Evolutionary conservation across 1,139 yeast species (phyloP).

Genomic region (Pneumocystis murina): DNA sequence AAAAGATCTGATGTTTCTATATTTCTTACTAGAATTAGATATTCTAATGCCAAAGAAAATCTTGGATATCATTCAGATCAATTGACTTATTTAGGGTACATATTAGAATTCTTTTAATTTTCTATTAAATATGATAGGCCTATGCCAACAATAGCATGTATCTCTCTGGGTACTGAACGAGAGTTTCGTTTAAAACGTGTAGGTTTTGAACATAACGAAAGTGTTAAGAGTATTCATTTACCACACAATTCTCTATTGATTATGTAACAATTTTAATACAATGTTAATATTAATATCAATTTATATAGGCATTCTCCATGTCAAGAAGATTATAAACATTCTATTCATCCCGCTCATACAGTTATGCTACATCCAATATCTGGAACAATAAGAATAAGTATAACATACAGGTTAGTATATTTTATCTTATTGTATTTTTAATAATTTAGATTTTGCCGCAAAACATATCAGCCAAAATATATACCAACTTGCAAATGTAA

Average conservation of each 20-base stretch:
- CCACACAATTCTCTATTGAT: constrained; percentile 52
- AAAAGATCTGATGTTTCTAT: background rate
- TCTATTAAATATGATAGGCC: constrained; percentile 25
- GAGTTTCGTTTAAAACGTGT: constrained; percentile 32
- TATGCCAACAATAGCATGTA: constrained; percentile 45
- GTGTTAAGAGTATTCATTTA: constrained; percentile 34
- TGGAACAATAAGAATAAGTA: constrained; percentile 39
- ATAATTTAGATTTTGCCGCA: constrained; percentile 31
- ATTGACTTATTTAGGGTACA: constrained; percentile 42
- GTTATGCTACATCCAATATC: constrained; percentile 33
- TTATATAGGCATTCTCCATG: constrained; percentile 40
- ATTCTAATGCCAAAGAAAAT: constrained; percentile 33
- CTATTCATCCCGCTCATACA: constrained; percentile 27
- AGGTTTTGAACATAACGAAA: constrained; percentile 17
- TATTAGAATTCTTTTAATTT: background rate
- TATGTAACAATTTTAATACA: constrained; percentile 27
- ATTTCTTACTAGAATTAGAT: constrained; percentile 17
- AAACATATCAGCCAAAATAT: constrained; percentile 22
- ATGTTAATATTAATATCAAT: background rate
- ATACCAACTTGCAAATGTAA: constrained; percentile 40
- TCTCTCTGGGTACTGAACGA: constrained; percentile 53
- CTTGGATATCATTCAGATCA: constrained; percentile 67
- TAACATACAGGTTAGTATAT: constrained; percentile 33
- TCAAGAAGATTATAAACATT: constrained; percentile 56
- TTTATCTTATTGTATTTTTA: background rate